Conservation (phyloP, 495 filamentous ascomycete species). For the Friedmanniomyces simplex region DNA sequence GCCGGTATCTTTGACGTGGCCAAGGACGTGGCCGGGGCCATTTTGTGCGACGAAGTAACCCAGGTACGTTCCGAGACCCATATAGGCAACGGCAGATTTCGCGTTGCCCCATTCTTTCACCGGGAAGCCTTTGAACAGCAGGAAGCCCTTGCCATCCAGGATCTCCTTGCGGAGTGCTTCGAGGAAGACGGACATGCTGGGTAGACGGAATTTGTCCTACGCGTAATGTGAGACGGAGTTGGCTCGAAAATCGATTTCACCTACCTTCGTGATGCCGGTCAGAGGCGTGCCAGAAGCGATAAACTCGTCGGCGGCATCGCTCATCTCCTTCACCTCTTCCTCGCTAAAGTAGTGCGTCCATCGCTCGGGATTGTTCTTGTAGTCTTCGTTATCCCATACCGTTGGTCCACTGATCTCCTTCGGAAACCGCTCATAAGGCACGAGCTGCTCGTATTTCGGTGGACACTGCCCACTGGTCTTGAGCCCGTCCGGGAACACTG, state of each 20-base stretch:
- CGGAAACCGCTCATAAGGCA: slow-evolving; percentile 62
- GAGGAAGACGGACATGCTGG: slow-evolving; percentile 48
- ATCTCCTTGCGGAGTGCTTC: slow-evolving; percentile 54
- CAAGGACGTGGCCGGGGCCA: slow-evolving; percentile 71
- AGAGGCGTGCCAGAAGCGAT: slow-evolving; percentile 50
- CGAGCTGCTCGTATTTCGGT: slow-evolving; percentile 55
- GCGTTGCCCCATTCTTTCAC: slow-evolving; percentile 60
- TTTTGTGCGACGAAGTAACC: slow-evolving; percentile 85
- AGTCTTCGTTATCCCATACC: slow-evolving; percentile 68
- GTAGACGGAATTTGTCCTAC: slow-evolving; percentile 51
- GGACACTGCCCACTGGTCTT: slow-evolving; percentile 71
- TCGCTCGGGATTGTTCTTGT: slow-evolving; percentile 52
- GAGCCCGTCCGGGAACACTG: slow-evolving; percentile 32
- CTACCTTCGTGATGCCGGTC: slow-evolving; percentile 61
- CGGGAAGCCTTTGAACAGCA: slow-evolving; percentile 74
- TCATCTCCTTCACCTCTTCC: slow-evolving; percentile 59
- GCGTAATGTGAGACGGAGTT: not conserved
- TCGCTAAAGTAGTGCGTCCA: slow-evolving; percentile 65
- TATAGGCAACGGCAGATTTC: slow-evolving; percentile 78
- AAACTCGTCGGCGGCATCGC: slow-evolving; percentile 57
- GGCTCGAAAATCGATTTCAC: not conserved
- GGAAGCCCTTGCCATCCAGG: slow-evolving; percentile 76
- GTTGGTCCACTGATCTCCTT: slow-evolving; percentile 63
- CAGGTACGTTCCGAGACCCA: slow-evolving; percentile 76
- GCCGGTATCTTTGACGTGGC: slow-evolving; percentile 81